Evolutionary conservation across 495 filamentous ascomycete genomes (phyloP).

Genomic region (Aspergillus nidulans): DNA sequence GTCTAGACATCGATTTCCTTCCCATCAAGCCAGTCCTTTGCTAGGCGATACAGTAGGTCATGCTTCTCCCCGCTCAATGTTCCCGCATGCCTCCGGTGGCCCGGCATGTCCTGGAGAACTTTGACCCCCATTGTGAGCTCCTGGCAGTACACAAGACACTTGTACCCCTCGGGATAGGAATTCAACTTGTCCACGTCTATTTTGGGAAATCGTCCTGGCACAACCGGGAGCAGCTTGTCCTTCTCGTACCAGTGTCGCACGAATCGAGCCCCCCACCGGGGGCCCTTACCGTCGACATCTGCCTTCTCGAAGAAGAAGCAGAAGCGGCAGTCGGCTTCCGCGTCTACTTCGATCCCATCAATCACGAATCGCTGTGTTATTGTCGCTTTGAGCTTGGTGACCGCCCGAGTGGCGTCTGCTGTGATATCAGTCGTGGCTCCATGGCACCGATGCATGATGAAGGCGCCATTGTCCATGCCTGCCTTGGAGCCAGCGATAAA

Average conservation of each 20-base stretch:
- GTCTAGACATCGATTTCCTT: conserved; percentile 20
- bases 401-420: conserved; percentile 43
- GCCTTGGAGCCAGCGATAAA: conserved; percentile 58
- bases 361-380: conserved; percentile 59
- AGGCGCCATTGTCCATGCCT: conserved; percentile 57
- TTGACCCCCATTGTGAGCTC: conserved; percentile 39
- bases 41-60: conserved; percentile 41
- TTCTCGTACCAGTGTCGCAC: conserved; percentile 67
- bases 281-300: background rate
- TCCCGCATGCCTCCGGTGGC: conserved; percentile 40
- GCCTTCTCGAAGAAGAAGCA: conserved; percentile 56
- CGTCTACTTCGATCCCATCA: conserved; percentile 50
- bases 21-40: conserved; percentile 47
- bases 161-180: conserved; percentile 52
- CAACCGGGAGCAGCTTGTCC: conserved; percentile 59
- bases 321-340: conserved; percentile 61
- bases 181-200: conserved; percentile 46
- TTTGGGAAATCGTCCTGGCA: conserved; percentile 34
- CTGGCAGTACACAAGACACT: conserved; percentile 52
- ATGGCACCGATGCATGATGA: conserved; percentile 66
- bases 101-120: conserved; percentile 42
- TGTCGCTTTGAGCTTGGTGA: conserved; percentile 67
- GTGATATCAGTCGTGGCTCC: conserved; percentile 55
- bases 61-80: conserved; percentile 40
- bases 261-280: conserved; percentile 54